These are phyloP conservation scores for Syncephalis fuscata DNA, from an alignment of 371 early-diverging fungal species.

Conservation along the genomic window DNA sequence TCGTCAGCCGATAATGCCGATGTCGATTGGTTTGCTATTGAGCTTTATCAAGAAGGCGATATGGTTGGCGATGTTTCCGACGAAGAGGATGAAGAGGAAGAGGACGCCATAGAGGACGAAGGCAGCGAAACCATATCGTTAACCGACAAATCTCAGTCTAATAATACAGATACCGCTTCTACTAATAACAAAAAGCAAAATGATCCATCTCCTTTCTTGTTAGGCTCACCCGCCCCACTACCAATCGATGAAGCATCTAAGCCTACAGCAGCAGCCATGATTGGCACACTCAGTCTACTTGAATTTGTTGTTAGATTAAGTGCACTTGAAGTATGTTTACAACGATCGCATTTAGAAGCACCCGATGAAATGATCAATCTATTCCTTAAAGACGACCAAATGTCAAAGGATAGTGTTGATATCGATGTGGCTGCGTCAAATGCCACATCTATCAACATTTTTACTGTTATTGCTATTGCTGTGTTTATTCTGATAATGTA, in stretches of 20 bases:
- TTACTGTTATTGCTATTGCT: no score
- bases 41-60: conserved; percentile 5
- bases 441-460: neutral
- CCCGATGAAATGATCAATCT: conserved; percentile 50
- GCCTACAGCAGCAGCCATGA: neutral
- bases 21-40: conserved; percentile 4
- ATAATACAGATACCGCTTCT: neutral
- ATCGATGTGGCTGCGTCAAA: neutral
- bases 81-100: conserved; percentile 7
- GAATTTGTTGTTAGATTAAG: conserved; percentile 47
- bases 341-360: conserved; percentile 38
- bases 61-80: neutral
- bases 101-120: conserved; percentile 4
- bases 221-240: neutral
- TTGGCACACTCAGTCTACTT: conserved; percentile 29
- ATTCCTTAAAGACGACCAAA: conserved; percentile 10
- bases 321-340: conserved; percentile 38
- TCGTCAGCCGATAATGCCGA: neutral
- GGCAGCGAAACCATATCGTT: neutral
- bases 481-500: no score
- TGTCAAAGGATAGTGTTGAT: neutral
- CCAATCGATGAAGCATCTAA: neutral
- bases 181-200: neutral
- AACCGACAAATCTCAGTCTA: neutral
- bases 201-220: no score